Evolutionary conservation across 805 yeast genomes (phyloP).

Genomic region (Yarrowia deformans): DNA sequence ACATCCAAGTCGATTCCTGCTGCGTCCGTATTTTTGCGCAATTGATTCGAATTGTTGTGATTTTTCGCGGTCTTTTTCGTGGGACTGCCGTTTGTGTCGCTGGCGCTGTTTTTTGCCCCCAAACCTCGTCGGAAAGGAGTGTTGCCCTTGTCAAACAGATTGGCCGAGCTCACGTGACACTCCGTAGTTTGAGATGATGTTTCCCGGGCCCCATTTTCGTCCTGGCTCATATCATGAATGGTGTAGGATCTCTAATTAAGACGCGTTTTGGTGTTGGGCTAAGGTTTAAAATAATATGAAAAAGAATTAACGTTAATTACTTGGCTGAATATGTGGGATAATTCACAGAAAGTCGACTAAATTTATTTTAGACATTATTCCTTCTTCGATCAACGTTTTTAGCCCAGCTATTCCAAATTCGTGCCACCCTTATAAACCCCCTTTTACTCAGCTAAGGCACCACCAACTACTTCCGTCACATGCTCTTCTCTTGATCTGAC

Average conservation of each 20-base stretch:
- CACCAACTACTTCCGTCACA: no score
- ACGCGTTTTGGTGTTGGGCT: background rate
- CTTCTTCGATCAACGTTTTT: no score
- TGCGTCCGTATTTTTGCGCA: background rate
- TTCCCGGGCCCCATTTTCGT: background rate
- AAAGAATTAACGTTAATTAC: background rate
- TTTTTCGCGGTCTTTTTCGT: background rate
- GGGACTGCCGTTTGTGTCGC: background rate
- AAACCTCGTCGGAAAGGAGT: conserved; percentile 4
- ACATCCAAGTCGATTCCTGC: background rate
- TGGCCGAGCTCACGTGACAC: background rate
- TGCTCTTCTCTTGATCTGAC: no score
- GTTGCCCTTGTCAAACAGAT: conserved; percentile 17
- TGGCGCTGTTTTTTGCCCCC: no score
- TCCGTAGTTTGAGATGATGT: background rate
- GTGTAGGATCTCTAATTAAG: background rate
- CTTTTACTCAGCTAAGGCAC: no score
- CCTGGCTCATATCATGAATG: conserved; percentile 10
- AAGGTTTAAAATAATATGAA: background rate
- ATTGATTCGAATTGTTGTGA: background rate
- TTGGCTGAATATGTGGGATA: background rate
- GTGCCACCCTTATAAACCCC: no score
- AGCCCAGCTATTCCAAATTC: no score
- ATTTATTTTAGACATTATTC: background rate
- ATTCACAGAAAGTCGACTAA: background rate